Percentiles rank a stretch among this genome's conserved stretches.
These are phyloP conservation scores for Chalaropsis thielavioides DNA, from an alignment of 2,329 filamentous ascomycete species.

Conservation along the genomic window DNA sequence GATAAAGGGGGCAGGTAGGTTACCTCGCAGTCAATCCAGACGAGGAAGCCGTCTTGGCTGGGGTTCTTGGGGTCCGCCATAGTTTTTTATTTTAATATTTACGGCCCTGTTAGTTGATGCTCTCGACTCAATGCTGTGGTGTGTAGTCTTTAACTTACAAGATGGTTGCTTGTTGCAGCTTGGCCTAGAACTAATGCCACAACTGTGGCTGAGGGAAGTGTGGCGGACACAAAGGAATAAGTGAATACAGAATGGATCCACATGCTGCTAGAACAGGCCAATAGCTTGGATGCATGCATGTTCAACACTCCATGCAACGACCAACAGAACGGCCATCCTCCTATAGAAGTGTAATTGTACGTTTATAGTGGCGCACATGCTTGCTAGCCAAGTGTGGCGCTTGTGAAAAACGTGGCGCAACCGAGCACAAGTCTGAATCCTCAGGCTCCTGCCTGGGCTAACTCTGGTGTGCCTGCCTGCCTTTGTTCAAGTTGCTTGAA, in stretches of 20 bases:
- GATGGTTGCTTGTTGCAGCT: background rate
- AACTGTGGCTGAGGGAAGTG: background rate
- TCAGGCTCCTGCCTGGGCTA: too few species aligned
- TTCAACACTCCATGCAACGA: too few species aligned
- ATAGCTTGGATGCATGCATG: too few species aligned
- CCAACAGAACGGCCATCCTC: too few species aligned
- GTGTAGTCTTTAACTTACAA: background rate
- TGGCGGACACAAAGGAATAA: background rate
- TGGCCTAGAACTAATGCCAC: background rate
- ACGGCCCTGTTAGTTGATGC: background rate
- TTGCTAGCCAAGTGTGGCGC: too few species aligned
- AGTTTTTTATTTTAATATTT: background rate
- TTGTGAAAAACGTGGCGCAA: too few species aligned
- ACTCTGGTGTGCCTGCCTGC: too few species aligned
- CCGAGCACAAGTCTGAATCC: too few species aligned
- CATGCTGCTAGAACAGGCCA: too few species aligned
- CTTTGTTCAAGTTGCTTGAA: too few species aligned
- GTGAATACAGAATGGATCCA: background rate
- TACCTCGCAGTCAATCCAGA: slow-evolving; percentile 68
- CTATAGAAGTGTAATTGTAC: too few species aligned
- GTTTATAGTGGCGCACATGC: too few species aligned
- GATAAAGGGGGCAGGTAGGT: background rate
- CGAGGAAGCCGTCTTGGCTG: slow-evolving; percentile 44
- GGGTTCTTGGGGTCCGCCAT: background rate
- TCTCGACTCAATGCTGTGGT: background rate